Base-by-base conservation (phyloP, 176 grass and related monocot genomes). In the Carex pumila region DNA sequence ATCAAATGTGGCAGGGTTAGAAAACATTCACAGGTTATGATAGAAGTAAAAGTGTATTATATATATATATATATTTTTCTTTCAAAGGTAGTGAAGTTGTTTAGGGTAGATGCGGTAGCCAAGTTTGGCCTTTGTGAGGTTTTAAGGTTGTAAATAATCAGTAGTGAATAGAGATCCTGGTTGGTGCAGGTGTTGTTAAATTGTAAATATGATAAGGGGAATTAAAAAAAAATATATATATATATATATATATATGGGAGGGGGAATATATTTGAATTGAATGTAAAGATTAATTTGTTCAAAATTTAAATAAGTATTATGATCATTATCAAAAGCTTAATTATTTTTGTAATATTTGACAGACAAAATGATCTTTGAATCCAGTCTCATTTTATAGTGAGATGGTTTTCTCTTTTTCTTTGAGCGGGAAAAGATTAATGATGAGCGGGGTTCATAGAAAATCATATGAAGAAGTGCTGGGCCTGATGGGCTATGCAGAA, bases 1-100 rank as follows among this genome's bases (percentile, higher is more conserved):
- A 85, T 76, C 92, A 83, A 36, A 83, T 68, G 81, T 83, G 45
- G 81, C 87, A 94, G 31, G 88, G 62, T 7, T 92, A 90, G 85
- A 89, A 41, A 7, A 79, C 79, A 87, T 73, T 79, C 31, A 34
- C 14, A 74, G 13, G 4, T 18, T 14, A 37, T 37, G 49, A 79
- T 39, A 86, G 21, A 55, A 5, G 7, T 12, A 30, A 54, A 75
- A 83, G 69, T 71, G 3, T 39, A 10, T 66, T 66, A 61, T 81
- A 62, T 1, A 39, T 39, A 39, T 4, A 72, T 1, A 39, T 39
- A 39, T 3, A n/a, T 5, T 39, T 39, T 39, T 82, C 84, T 19
- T 39, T 61, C 49, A 55, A 58, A 84, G 53, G 71, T 32, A 39
- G 59, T 82, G 31, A 50, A 17, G 2, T 43, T 21, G 3, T 65